Percentiles rank a stretch among this genome's conserved stretches.
Evolutionary conservation across 2,329 filamentous ascomycete species (phyloP).

Genomic region (Trichoderma koningii): DNA sequence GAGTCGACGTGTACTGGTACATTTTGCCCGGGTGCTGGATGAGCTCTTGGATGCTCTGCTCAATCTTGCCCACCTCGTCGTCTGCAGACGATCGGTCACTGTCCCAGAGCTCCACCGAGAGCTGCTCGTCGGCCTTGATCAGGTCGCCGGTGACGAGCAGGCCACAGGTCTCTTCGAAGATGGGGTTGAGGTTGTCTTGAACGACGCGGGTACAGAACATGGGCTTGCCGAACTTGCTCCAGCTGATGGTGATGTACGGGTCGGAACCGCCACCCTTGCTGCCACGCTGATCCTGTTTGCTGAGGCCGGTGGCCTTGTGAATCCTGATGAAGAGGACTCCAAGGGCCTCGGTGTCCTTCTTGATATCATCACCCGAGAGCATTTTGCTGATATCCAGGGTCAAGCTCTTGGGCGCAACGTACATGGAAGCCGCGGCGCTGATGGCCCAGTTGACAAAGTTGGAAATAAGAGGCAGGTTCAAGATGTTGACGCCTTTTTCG

Average conservation of each 20-base stretch:
- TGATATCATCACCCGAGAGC: conserved; percentile 86
- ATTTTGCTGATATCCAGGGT: conserved; percentile 88
- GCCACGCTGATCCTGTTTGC: conserved; percentile 85
- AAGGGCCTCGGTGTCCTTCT: conserved; percentile 83
- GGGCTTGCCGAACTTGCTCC: conserved; percentile 95
- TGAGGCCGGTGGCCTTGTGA: conserved; percentile 81
- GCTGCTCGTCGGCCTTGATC: conserved; percentile 89
- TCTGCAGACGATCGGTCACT: conserved; percentile 90
- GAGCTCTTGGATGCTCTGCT: conserved; percentile 90
- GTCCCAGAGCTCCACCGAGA: conserved; percentile 95
- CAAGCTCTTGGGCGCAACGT: conserved; percentile 93
- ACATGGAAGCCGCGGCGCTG: conserved; percentile 80
- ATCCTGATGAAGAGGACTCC: conserved; percentile 93
- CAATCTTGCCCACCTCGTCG: conserved; percentile 92
- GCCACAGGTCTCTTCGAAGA: conserved; percentile 87
- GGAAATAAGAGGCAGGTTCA: conserved; percentile 89
- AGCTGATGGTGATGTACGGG: conserved; percentile 91
- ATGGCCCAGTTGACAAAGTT: conserved; percentile 98
- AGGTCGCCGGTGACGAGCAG: conserved; percentile 85
- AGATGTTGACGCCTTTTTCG: conserved; percentile 84
- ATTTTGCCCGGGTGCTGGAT: conserved; percentile 90
- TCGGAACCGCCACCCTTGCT: conserved; percentile 87
- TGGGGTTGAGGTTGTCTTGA: conserved; percentile 87
- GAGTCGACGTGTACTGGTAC: conserved; percentile 83
- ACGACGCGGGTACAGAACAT: conserved; percentile 98